These are phyloP conservation scores for Chimonanthus salicifolius DNA, from an alignment of 164 flowering plant genomes.

Conservation along the genomic window DNA sequence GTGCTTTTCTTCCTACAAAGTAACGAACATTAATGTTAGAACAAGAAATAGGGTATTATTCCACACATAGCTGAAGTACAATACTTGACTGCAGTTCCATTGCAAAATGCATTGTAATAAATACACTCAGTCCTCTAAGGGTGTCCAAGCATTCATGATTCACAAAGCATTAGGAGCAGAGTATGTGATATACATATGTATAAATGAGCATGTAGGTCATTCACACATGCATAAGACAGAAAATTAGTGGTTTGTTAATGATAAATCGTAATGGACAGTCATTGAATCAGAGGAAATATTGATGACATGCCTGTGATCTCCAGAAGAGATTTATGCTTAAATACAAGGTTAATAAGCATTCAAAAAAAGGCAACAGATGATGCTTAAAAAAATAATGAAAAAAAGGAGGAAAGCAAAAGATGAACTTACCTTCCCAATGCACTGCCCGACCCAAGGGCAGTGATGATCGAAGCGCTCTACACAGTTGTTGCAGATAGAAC, in stretches of 20 bases:
- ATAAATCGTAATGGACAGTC: neutral
- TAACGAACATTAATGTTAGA: neutral
- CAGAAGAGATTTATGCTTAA: neutral
- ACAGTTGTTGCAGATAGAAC: slow-evolving; percentile 68
- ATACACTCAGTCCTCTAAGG: neutral
- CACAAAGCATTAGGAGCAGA: neutral
- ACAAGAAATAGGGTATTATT: no score
- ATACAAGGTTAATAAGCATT: no score
- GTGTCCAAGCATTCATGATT: neutral
- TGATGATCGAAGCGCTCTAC: slow-evolving; percentile 84
- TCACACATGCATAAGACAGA: neutral
- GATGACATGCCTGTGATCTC: neutral
- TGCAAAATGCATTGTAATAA: neutral
- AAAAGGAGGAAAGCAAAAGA: neutral
- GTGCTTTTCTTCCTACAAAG: neutral
- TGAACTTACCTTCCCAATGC: slow-evolving; percentile 54
- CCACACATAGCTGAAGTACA: neutral
- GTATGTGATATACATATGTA: neutral
- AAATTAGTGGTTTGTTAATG: no score
- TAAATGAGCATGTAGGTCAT: no score
- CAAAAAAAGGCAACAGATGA: neutral
- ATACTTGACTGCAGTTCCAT: neutral
- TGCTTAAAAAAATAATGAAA: neutral
- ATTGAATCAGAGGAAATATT: no score
- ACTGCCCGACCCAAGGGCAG: slow-evolving; percentile 87